Evolutionary conservation across 352 stramenopile species (phyloP).

Genomic region (Phytopythium cucurbitacearum): DNA sequence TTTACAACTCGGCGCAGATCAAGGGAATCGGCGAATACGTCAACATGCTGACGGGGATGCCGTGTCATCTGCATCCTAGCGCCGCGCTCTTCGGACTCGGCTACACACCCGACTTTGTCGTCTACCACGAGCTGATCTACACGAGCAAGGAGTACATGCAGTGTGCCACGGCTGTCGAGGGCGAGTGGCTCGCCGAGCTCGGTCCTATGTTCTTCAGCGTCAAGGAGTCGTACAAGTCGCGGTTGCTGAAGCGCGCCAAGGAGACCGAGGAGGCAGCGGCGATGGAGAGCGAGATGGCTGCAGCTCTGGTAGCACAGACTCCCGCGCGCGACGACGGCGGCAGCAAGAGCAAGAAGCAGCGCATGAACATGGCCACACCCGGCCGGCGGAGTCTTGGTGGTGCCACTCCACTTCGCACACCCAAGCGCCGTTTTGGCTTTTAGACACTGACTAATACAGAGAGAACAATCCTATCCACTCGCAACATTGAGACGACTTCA

Average conservation of each 20-base stretch:
- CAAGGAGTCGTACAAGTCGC: constrained; percentile 95
- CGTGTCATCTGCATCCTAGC: constrained; percentile 95
- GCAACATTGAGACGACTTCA: too few relatives aligned
- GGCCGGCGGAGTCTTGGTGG: constrained; percentile 25
- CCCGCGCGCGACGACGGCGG: constrained; percentile 8
- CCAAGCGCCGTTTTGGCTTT: constrained; percentile 61
- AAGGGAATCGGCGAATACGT: constrained; percentile 99
- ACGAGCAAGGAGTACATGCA: constrained; percentile 99
- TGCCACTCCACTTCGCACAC: constrained; percentile 53
- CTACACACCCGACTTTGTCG: constrained; percentile 99
- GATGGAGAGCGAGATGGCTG: constrained; percentile 87
- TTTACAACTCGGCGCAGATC: constrained; percentile 99
- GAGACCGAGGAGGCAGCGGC: constrained; percentile 54
- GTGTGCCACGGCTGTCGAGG: constrained; percentile 97
- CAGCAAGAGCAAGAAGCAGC: constrained; percentile 50
- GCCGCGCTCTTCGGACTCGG: constrained; percentile 97
- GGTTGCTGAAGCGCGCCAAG: constrained; percentile 88
- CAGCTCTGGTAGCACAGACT: constrained; percentile 14
- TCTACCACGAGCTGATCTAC: constrained; percentile 99
- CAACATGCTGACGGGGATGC: constrained; percentile 99
- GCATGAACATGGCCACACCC: constrained; percentile 55
- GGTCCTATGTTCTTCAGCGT: constrained; percentile 99
- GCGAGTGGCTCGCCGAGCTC: constrained; percentile 99
- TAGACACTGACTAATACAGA: constrained; percentile 11
- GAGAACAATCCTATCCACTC: too few relatives aligned